Percentiles rank a stretch among this genome's conserved stretches.
Conservation (phyloP, 2,329 filamentous ascomycete species). For the Gliomastix tumulicola region DNA sequence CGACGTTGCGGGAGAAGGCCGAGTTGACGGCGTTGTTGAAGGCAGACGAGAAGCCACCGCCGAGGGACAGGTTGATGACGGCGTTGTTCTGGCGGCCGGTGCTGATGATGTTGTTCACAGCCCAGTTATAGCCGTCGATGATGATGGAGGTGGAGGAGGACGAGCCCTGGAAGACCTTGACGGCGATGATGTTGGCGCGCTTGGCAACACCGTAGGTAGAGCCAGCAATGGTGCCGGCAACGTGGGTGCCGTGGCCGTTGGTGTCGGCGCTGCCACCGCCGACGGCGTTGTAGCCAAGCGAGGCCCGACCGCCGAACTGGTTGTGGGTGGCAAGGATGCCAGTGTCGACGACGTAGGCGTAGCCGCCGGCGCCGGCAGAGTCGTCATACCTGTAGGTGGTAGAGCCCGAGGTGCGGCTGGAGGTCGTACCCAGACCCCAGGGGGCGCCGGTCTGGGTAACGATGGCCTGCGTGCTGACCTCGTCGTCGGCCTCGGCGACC, state of each 20-base stretch:
- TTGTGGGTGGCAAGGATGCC: slow-evolving; percentile 40
- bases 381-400: slow-evolving; percentile 32
- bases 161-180: slow-evolving; percentile 39
- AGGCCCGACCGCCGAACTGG: slow-evolving; percentile 35
- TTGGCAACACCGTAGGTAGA: slow-evolving; percentile 38
- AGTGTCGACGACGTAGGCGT: slow-evolving; percentile 48
- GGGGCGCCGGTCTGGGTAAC: slow-evolving; percentile 20
- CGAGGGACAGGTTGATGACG: slow-evolving; percentile 50
- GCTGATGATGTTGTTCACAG: slow-evolving; percentile 33
- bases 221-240: slow-evolving; percentile 36
- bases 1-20: slow-evolving; percentile 32
- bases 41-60: slow-evolving; percentile 33
- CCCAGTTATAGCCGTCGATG: slow-evolving; percentile 30
- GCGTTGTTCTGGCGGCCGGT: slow-evolving; percentile 31
- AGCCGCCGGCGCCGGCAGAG: slow-evolving; percentile 31
- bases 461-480: slow-evolving; percentile 7
- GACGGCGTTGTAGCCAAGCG: slow-evolving; percentile 24
- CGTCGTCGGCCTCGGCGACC: background rate
- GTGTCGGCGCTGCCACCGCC: slow-evolving; percentile 21
- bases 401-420: slow-evolving; percentile 24
- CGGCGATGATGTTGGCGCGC: slow-evolving; percentile 29
- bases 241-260: slow-evolving; percentile 39
- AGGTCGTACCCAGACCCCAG: slow-evolving; percentile 36
- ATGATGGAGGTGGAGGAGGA: slow-evolving; percentile 21
- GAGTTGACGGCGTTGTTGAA: slow-evolving; percentile 42